Evolutionary conservation across 345 rosid species (phyloP), one percentile per base, ranked within the genome.

Genomic region (Noccaea caerulescens): DNA sequence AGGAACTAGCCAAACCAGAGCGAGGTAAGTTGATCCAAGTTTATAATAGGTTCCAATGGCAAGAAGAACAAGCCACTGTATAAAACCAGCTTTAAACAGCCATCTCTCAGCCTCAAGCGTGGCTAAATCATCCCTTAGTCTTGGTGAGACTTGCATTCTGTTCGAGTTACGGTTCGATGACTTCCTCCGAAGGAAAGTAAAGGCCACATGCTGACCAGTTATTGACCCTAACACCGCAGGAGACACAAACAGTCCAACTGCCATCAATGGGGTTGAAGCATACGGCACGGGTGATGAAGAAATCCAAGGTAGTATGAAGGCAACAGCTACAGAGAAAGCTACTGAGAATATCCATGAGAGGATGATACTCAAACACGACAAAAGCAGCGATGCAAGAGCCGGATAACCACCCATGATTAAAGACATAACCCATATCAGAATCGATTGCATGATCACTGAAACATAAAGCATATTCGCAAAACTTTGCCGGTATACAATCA

Each of bases 91-190:
- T 85, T 94, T 91, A 66, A 81, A 91, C 65, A 94, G 83, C 96
- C 95, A 91, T 80, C 97, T 89, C 82, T 94, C 99, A 67, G 99
- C 83, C 76, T 94, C 96, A 42, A 89, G 82, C 84, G 83, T 89
- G 72, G 82, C 75, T 83, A 89, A 58, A 58, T 80, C 71, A 80
- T 85, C 84, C 75, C 69, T 80, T 67, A 78, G 41, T 55, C 23
- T 66, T 33, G 88, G 76, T 30, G 95, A 77, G 33, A 83, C 72
- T 61, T 77, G 82, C 74, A 52, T 83, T 61, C 79, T 82, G 80
- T 81, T 84, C 62, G 88, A 72, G 71, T 80, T 83, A 34, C 46
- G 77, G 65, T 77, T 81, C 10, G 81, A 82, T 50, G 87, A 75
- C 73, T 83, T 83, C 63, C 71, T 79, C 75, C 69, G 68, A 61